phyloP scores from a whole-genome alignment of 768 basidiomycete genomes.

The Boletus barrowsii region DNA sequence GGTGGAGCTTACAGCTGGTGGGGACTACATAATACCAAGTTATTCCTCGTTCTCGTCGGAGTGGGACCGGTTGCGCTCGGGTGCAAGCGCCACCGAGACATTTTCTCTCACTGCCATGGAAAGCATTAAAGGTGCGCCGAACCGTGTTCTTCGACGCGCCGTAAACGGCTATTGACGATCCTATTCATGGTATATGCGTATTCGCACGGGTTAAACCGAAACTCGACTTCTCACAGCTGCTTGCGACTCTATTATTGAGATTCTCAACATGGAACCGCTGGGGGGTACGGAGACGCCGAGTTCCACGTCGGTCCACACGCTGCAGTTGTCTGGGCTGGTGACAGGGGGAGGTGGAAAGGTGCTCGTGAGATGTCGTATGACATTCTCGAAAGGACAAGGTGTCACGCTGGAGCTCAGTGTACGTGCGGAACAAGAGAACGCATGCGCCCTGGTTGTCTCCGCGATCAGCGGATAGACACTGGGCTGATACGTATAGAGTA shows the following conservation, averaged over 20 bases:
- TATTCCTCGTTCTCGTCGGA: conserved; percentile 90
- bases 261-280: conserved; percentile 94
- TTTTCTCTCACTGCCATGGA: conserved; percentile 92
- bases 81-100: conserved; percentile 83
- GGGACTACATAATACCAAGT: conserved; percentile 94
- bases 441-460: conserved; percentile 81
- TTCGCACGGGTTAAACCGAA: conserved; percentile 10
- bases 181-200: conserved; percentile 12
- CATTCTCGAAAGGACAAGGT: conserved; percentile 82
- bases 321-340: conserved; percentile 90
- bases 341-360: conserved; percentile 95
- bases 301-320: conserved; percentile 85
- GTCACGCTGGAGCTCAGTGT: conserved; percentile 91
- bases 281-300: conserved; percentile 85
- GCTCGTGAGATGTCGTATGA: conserved; percentile 93
- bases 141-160: conserved; percentile 5
- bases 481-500: conserved; percentile 37
- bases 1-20: conserved; percentile 86
- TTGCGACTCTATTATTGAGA: conserved; percentile 93
- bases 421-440: conserved; percentile 86
- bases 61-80: conserved; percentile 88
- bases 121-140: conserved; percentile 79
- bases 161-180: conserved; percentile 15
- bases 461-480: conserved; percentile 57
- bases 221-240: conserved; percentile 57